Conservation (phyloP, 202 grass and related monocot genomes). For the Elaeis oleifera region DNA sequence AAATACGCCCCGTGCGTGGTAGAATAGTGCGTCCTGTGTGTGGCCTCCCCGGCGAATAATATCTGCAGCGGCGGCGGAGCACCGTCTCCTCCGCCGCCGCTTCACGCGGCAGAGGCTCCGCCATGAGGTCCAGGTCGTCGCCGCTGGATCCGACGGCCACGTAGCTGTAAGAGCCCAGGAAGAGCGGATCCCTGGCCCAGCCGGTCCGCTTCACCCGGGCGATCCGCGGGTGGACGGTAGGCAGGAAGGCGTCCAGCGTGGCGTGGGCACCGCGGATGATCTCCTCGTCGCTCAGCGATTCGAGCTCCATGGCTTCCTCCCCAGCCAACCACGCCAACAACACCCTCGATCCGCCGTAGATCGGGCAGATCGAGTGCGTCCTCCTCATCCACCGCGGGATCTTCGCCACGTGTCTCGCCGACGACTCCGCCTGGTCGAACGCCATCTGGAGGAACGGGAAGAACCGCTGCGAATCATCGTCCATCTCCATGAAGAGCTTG, state of each 20-base stretch:
- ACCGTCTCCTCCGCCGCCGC: too few species aligned
- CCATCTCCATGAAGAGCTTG: conserved; percentile 74
- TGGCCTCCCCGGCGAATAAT: conserved; percentile 87
- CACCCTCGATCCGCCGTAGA: conserved; percentile 51
- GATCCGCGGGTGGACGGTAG: conserved; percentile 21
- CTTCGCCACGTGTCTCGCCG: conserved; percentile 12
- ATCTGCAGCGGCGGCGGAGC: conserved; percentile 25
- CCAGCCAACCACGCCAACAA: conserved; percentile 74
- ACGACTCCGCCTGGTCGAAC: conserved; percentile 20
- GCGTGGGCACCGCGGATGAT: conserved; percentile 35
- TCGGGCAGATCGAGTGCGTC: conserved; percentile 57
- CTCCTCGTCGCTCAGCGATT: conserved; percentile 53
- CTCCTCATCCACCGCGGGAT: conserved; percentile 75
- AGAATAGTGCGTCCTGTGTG: conserved; percentile 77
- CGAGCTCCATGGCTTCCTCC: conserved; percentile 60
- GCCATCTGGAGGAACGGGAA: conserved; percentile 87
- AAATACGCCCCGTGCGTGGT: conserved; percentile 80
- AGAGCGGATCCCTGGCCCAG: conserved; percentile 63
- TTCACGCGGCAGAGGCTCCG: conserved; percentile 52
- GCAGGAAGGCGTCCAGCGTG: conserved; percentile 42
- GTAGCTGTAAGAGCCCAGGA: conserved; percentile 84
- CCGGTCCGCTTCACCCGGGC: conserved; percentile 43
- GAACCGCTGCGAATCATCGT: conserved; percentile 8
- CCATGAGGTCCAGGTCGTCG: conserved; percentile 62
- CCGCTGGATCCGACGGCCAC: conserved; percentile 71